Conservation (phyloP, 2,329 filamentous ascomycete genomes). For the Sphaceloma murrayae region DNA sequence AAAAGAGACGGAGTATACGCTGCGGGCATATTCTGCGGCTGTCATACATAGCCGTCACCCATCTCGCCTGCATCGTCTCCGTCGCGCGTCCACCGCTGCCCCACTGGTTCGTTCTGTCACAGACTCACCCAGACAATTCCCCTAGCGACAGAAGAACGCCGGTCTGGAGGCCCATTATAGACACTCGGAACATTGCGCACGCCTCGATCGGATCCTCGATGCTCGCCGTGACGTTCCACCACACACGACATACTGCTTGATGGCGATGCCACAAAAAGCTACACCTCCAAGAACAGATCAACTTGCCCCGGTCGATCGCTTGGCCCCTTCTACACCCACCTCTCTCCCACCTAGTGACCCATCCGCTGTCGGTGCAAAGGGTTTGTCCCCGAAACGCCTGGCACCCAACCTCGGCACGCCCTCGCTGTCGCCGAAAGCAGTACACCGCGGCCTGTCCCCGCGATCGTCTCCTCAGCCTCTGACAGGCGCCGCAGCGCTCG, state of each 20-base stretch:
- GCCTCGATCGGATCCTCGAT: not conserved
- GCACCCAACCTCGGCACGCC: slow-evolving; percentile 19
- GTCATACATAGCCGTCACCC: too few relatives aligned
- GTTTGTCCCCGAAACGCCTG: slow-evolving; percentile 1
- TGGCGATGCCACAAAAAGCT: slow-evolving; percentile 13
- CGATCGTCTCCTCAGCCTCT: slow-evolving; percentile 34
- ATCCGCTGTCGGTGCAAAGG: slow-evolving; percentile 22
- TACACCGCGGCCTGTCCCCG: slow-evolving; percentile 32
- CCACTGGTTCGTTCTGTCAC: slow-evolving; percentile 7
- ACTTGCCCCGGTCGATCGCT: slow-evolving; percentile 1
- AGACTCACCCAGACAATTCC: not conserved
- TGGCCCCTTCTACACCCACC: slow-evolving; percentile 4
- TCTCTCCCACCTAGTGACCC: not conserved
- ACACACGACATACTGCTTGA: not conserved
- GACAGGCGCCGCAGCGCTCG: slow-evolving; percentile 40
- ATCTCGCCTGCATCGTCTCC: not conserved
- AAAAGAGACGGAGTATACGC: slow-evolving; percentile 10
- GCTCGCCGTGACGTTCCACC: not conserved
- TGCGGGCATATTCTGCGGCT: too few relatives aligned
- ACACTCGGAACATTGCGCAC: not conserved
- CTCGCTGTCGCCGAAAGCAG: slow-evolving; percentile 34
- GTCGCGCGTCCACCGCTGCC: not conserved
- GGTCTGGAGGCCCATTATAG: not conserved
- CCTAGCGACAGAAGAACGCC: not conserved
- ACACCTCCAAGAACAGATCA: slow-evolving; percentile 10